These are phyloP conservation scores for Nakazawaea ambrosiae DNA, from an alignment of 805 yeast species.

Conservation along the genomic window DNA sequence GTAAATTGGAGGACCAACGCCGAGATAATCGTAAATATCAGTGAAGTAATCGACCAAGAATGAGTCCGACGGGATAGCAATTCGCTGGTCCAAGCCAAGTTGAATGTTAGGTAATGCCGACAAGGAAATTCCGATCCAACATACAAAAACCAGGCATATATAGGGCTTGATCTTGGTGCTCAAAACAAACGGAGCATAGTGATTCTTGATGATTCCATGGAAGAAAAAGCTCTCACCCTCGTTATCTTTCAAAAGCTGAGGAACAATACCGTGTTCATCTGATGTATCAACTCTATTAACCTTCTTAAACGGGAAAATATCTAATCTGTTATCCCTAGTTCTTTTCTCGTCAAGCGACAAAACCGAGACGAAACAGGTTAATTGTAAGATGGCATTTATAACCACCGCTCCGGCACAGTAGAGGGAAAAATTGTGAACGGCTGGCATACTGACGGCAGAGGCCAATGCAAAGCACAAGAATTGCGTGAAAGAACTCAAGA, in stretches of 20 bases:
- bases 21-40: slow-evolving; percentile 64
- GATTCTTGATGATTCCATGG: slow-evolving; percentile 33
- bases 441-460: slow-evolving; percentile 86
- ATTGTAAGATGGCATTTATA: slow-evolving; percentile 68
- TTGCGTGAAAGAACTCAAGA: slow-evolving; percentile 72
- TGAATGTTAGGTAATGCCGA: slow-evolving; percentile 60
- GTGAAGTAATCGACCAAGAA: slow-evolving; percentile 76
- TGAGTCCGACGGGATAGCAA: slow-evolving; percentile 81
- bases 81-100: slow-evolving; percentile 83
- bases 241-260: slow-evolving; percentile 18
- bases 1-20: slow-evolving; percentile 89
- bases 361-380: slow-evolving; percentile 74
- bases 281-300: neutral
- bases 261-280: slow-evolving; percentile 7
- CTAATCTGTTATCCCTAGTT: slow-evolving; percentile 51
- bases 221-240: slow-evolving; percentile 21
- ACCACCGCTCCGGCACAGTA: slow-evolving; percentile 85
- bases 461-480: slow-evolving; percentile 76
- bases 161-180: slow-evolving; percentile 36
- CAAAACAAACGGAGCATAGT: slow-evolving; percentile 57
- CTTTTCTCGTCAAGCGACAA: slow-evolving; percentile 61
- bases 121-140: slow-evolving; percentile 64
- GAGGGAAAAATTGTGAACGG: slow-evolving; percentile 87
- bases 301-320: slow-evolving; percentile 52
- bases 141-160: slow-evolving; percentile 46